Base-by-base conservation (phyloP, 352 stramenopile species). In the Phytopythium delawarense region DNA sequence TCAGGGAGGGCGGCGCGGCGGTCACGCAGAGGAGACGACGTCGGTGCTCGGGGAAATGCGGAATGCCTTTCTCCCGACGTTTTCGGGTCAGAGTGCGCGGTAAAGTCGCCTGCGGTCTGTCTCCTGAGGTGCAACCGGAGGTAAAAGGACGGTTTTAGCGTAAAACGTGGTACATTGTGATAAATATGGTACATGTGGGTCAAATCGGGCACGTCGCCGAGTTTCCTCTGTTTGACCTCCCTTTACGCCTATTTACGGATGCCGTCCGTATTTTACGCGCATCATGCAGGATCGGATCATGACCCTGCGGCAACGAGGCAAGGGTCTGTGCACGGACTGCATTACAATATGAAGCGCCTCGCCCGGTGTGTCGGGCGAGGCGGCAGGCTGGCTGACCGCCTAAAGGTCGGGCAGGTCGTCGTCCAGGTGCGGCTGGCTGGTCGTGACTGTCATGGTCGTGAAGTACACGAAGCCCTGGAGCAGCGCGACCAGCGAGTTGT, bases 381-480 rank as follows among this genome's bases (percentile, higher is more conserved):
- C 15, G 16, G 35, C 35, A 16, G 12, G 12, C 8, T 15, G 35
- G 9, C 3, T 40, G 35, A 7, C 35, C 35, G 35, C 35, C 53
- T 59, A 80, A 40, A 92, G 69, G 62, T 90, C 83, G 2, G 83
- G 76, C 20, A 92, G 65, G 56, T 88, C 83, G 53, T 92, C 83
- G 69, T 82, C 78, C 67, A 78, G 62, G 58, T 89, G 78, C 52
- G 77, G 61, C 58, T 74, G 70, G 60, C 80, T 71, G 44, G 72
- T 68, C 44, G 64, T 81, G 42, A 92, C 76, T 18, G 81, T 92
- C 73, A 88, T 88, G 32, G 80, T 92, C 39, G 84, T 92, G 59
- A 92, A 87, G 66, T 89, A 91, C 35, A 92, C 84, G 54, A 92
- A 89, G 25, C 81, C 78, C 67, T 92, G 84, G 53, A 91, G 71